phyloP scores from a whole-genome alignment of 140 eudicot species.

The Cichorium intybus region DNA sequence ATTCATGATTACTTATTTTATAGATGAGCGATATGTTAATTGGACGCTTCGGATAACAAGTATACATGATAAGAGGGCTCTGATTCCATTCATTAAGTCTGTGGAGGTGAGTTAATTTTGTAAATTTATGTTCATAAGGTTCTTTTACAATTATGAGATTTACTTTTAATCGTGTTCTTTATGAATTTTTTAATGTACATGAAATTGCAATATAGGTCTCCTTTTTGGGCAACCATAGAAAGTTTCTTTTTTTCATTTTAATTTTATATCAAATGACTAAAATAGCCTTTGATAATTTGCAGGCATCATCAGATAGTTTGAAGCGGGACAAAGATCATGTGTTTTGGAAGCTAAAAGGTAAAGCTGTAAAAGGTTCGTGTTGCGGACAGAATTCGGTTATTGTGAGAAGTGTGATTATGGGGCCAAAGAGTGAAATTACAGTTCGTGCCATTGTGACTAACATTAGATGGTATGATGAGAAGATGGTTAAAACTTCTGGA shows the following conservation, averaged over 20 bases:
- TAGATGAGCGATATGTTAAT: conserved; percentile 72
- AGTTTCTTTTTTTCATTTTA: conserved; percentile 2
- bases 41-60: conserved; percentile 82
- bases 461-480: conserved; percentile 45
- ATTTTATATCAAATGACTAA: conserved; percentile 13
- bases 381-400: conserved; percentile 67
- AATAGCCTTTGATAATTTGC: conserved; percentile 23
- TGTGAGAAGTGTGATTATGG: conserved; percentile 39
- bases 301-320: conserved; percentile 43
- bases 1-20: background rate
- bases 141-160: background rate
- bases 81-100: conserved; percentile 68
- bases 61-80: conserved; percentile 68
- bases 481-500: conserved; percentile 31
- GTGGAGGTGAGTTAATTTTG: conserved; percentile 54
- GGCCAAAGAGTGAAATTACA: conserved; percentile 48
- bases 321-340: conserved; percentile 55
- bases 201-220: conserved; percentile 53
- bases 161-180: conserved; percentile 1
- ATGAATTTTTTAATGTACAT: conserved; percentile 6
- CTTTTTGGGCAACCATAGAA: conserved; percentile 55
- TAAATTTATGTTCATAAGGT: background rate
- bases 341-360: conserved; percentile 43
- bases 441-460: conserved; percentile 68
- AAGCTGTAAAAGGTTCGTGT: conserved; percentile 44